Conservation (phyloP, 2,329 filamentous ascomycete genomes). For the Camptophora hylomeconis region DNA sequence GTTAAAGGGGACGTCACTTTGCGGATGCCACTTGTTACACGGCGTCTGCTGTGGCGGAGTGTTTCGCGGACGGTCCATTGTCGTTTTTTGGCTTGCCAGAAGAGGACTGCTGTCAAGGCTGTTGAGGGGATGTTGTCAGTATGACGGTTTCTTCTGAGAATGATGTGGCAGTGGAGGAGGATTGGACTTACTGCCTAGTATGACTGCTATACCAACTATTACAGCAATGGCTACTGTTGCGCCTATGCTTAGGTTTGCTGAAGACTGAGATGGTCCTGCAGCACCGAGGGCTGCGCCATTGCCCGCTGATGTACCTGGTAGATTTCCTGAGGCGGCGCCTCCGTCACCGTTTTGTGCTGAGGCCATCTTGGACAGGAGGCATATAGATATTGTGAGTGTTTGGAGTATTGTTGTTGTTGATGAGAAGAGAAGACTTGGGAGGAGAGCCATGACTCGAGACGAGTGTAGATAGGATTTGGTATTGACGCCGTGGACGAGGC, state of each 20-base stretch:
- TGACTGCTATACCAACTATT: constrained; percentile 52
- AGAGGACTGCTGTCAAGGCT: constrained; percentile 56
- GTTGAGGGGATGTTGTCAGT: constrained; percentile 32
- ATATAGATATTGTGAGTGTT: too few relatives aligned
- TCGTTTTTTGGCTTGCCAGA: constrained; percentile 69
- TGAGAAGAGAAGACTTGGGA: too few relatives aligned
- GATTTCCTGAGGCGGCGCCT: constrained; percentile 12
- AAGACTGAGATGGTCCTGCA: constrained; percentile 46
- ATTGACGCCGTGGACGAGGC: too few relatives aligned
- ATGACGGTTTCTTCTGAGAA: constrained; percentile 6
- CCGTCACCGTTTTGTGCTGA: constrained; percentile 13
- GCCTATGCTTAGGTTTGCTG: constrained; percentile 52
- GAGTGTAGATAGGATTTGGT: too few relatives aligned
- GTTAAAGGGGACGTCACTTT: constrained; percentile 17
- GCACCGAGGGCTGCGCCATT: constrained; percentile 38
- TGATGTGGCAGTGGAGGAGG: constrained; percentile 2
- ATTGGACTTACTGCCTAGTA: constrained; percentile 53
- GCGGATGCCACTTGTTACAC: constrained; percentile 17
- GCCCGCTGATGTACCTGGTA: constrained; percentile 7
- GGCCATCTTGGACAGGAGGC: constrained; percentile 3
- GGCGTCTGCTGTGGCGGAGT: constrained; percentile 52
- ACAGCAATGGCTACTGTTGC: constrained; percentile 63
- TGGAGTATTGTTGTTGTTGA: too few relatives aligned
- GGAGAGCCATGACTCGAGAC: too few relatives aligned
- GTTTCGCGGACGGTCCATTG: constrained; percentile 69